phyloP scores from a whole-genome alignment of 495 filamentous ascomycete genomes.

The Amphirosellinia nigrospora region DNA sequence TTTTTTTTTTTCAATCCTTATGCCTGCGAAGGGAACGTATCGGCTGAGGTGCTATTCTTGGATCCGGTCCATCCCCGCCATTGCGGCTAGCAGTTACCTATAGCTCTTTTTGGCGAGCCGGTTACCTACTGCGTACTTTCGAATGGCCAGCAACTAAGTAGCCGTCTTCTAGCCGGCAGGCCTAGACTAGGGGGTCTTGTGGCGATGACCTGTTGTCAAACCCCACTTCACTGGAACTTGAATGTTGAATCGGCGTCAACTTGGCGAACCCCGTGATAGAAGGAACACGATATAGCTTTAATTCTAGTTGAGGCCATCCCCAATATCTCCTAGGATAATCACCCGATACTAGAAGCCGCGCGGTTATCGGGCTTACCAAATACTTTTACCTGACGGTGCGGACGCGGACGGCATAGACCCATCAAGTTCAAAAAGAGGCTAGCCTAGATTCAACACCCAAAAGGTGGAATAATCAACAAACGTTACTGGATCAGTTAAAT shows the following conservation, averaged over 20 bases:
- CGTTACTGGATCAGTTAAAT: background rate
- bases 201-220: conserved; percentile 5
- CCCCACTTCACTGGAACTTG: conserved; percentile 6
- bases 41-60: conserved; percentile 17
- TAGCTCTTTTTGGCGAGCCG: background rate
- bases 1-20: background rate
- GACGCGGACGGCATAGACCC: too few species aligned
- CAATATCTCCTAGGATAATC: background rate
- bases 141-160: background rate
- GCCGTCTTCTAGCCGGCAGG: background rate
- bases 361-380: background rate
- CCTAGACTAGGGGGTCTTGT: conserved; percentile 7
- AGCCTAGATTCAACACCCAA: background rate
- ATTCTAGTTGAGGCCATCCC: background rate
- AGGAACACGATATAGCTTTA: background rate
- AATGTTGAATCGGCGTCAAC: background rate
- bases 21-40: background rate
- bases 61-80: conserved; percentile 12
- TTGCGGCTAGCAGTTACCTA: conserved; percentile 10
- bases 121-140: too few species aligned
- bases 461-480: background rate
- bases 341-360: background rate
- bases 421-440: background rate
- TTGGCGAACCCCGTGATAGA: background rate
- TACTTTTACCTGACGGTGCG: too few species aligned